These are phyloP conservation scores for Apiotrichum porosum DNA, from an alignment of 1,284 basidiomycete genomes.

Conservation along the genomic window DNA sequence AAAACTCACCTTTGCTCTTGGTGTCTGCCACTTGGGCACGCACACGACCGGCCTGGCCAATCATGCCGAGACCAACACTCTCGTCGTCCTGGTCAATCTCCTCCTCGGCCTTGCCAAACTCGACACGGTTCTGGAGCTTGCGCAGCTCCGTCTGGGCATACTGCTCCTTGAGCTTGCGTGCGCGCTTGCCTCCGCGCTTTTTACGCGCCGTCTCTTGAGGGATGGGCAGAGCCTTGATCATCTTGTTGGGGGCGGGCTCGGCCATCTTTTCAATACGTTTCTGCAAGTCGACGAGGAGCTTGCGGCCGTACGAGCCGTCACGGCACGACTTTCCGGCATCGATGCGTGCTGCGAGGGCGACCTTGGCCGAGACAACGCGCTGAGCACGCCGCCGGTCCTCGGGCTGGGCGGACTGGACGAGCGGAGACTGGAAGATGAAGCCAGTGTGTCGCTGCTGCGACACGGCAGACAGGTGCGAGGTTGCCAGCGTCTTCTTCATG, in stretches of 20 bases:
- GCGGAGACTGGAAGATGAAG: constrained; percentile 88
- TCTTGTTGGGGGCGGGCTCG: constrained; percentile 90
- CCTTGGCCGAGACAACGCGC: constrained; percentile 88
- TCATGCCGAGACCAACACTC: constrained; percentile 95
- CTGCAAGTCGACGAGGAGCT: constrained; percentile 77
- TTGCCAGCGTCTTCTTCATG: constrained; percentile 73
- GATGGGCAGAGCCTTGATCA: constrained; percentile 90
- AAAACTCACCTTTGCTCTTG: constrained; percentile 70
- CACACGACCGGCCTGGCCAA: constrained; percentile 81
- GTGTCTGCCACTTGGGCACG: constrained; percentile 78
- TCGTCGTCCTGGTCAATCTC: constrained; percentile 95
- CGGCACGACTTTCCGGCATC: constrained; percentile 74
- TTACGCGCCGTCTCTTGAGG: constrained; percentile 95
- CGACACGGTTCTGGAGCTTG: constrained; percentile 95
- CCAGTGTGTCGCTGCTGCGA: constrained; percentile 89
- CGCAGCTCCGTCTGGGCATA: constrained; percentile 94
- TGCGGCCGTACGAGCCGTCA: constrained; percentile 79
- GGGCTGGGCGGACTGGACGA: constrained; percentile 79
- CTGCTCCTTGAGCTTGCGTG: constrained; percentile 93
- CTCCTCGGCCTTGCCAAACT: constrained; percentile 91
- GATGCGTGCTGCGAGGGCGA: constrained; percentile 83
- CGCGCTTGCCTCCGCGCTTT: constrained; percentile 90
- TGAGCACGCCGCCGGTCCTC: constrained; percentile 91
- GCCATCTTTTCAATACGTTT: constrained; percentile 87
- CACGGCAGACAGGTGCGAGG: constrained; percentile 62